A percentile compares a stretch with the other conserved stretches of the same genome.
Evolutionary conservation across 805 yeast species (phyloP).

Genomic region (Wickerhamiella hasegawae): DNA sequence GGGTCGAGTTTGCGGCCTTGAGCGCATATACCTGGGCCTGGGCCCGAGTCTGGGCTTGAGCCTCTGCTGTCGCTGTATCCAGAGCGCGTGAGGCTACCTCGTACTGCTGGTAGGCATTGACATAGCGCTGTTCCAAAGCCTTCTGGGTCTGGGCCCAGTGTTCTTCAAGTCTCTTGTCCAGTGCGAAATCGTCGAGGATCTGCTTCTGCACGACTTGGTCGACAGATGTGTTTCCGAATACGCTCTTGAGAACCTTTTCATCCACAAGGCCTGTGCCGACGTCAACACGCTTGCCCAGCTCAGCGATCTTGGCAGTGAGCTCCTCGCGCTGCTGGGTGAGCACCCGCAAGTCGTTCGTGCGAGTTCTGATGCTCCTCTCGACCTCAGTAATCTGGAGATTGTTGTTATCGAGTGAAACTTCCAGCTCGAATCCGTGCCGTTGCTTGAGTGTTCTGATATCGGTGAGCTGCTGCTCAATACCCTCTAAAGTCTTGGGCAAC

Average conservation of each 20-base stretch:
- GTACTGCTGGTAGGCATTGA: conserved; percentile 20
- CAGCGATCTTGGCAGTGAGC: background rate
- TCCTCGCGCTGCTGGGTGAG: background rate
- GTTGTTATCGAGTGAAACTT: conserved; percentile 4
- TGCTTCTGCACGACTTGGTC: conserved; percentile 10
- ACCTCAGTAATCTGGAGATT: conserved; percentile 6
- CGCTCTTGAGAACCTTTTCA: conserved; percentile 5
- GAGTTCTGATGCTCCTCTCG: background rate
- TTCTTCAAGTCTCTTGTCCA: conserved; percentile 19
- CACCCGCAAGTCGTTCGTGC: background rate
- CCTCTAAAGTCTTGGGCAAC: conserved; percentile 2
- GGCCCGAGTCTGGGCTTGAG: conserved; percentile 8
- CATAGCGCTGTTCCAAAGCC: conserved; percentile 22
- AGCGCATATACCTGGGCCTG: conserved; percentile 5
- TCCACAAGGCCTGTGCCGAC: conserved; percentile 10
- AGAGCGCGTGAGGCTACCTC: conserved; percentile 17
- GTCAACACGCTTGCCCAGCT: conserved; percentile 7
- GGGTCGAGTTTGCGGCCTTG: background rate
- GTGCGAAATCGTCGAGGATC: conserved; percentile 13
- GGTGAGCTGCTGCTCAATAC: conserved; percentile 3
- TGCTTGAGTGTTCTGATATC: conserved; percentile 8
- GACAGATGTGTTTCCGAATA: conserved; percentile 7
- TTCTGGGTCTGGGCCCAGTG: conserved; percentile 23
- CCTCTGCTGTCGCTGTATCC: conserved; percentile 10
- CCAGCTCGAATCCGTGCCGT: conserved; percentile 6